phyloP scores from a whole-genome alignment of 2,329 filamentous ascomycete species.

The Colletotrichum godetiae region DNA sequence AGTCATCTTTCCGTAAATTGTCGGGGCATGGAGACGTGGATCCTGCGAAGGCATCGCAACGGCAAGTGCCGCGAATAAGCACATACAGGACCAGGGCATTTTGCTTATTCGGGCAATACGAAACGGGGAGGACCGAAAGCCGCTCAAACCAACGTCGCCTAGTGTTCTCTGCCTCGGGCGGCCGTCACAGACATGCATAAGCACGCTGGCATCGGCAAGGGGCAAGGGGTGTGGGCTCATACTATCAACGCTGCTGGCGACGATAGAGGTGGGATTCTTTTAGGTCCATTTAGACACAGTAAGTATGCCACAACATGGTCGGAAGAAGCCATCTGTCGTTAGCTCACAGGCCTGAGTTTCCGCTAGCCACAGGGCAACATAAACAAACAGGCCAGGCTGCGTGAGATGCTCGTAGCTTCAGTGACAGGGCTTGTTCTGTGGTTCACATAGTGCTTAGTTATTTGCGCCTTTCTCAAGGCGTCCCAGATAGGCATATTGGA shows the following conservation, averaged over 20 bases:
- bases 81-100: background rate
- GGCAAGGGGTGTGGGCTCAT: background rate
- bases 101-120: background rate
- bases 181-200: constrained; percentile 5
- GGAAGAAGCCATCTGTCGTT: background rate
- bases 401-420: background rate
- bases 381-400: background rate
- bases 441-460: background rate
- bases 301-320: background rate
- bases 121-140: background rate
- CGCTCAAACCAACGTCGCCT: background rate
- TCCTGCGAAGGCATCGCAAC: background rate
- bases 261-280: background rate
- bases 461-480: constrained; percentile 1
- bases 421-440: background rate
- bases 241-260: background rate
- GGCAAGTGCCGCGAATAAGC: background rate
- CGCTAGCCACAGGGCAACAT: background rate
- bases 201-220: constrained; percentile 9
- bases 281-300: too few relatives aligned
- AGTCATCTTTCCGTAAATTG: background rate
- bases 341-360: background rate
- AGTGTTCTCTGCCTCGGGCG: background rate
- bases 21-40: background rate
- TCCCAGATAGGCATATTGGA: background rate